Conservation (phyloP, 495 filamentous ascomycete genomes). For the Penicillium soppii region DNA sequence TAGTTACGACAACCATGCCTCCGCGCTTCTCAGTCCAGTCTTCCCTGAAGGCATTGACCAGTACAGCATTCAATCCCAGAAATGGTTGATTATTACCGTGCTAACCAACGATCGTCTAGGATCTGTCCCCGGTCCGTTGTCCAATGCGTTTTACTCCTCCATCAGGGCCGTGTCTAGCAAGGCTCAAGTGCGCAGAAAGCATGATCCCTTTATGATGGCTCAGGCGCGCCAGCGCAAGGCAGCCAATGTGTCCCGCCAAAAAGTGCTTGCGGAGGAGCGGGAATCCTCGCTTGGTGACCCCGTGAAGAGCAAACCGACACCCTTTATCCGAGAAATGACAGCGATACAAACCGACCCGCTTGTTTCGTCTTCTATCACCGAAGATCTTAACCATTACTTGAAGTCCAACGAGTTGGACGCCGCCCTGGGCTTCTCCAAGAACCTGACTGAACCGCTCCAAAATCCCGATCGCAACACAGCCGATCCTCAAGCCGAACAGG, state of each 20-base stretch:
- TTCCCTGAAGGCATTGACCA: slow-evolving; percentile 59
- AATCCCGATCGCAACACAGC: slow-evolving; percentile 29
- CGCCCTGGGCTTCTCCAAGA: slow-evolving; percentile 62
- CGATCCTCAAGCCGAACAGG: slow-evolving; percentile 47
- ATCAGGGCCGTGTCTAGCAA: slow-evolving; percentile 41
- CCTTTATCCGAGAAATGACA: slow-evolving; percentile 83
- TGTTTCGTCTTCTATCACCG: slow-evolving; percentile 18
- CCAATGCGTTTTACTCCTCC: slow-evolving; percentile 31
- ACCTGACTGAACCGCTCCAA: slow-evolving; percentile 57
- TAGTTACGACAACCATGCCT: slow-evolving; percentile 56
- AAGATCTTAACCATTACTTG: slow-evolving; percentile 72
- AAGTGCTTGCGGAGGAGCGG: slow-evolving; percentile 61
- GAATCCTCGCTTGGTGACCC: slow-evolving; percentile 67
- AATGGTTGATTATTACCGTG: background rate
- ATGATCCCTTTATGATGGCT: slow-evolving; percentile 49
- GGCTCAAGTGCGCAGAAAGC: slow-evolving; percentile 32
- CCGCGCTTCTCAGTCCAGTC: slow-evolving; percentile 66
- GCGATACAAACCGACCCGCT: slow-evolving; percentile 35
- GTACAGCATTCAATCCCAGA: slow-evolving; percentile 40
- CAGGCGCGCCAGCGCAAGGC: slow-evolving; percentile 76
- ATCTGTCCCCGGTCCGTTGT: slow-evolving; percentile 31
- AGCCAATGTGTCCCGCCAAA: slow-evolving; percentile 72
- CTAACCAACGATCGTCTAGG: slow-evolving; percentile 22
- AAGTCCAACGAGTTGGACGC: slow-evolving; percentile 59
- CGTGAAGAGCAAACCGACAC: slow-evolving; percentile 70